These are phyloP conservation scores for Theileria equi DNA, from an alignment of 169 alveolate genomes.

Conservation along the genomic window DNA sequence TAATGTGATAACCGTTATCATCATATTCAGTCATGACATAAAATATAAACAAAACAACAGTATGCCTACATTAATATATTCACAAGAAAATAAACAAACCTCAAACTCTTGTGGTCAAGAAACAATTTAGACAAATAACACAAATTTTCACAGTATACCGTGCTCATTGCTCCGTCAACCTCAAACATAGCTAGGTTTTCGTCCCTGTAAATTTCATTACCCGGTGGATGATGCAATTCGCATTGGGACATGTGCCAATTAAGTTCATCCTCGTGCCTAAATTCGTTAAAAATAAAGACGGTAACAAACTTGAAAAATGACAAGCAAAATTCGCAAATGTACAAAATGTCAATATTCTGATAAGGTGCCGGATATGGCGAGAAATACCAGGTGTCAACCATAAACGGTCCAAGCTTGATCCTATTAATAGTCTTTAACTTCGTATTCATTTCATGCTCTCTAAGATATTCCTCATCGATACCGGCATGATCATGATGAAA, in stretches of 20 bases:
- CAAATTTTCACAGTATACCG: conserved; percentile 94
- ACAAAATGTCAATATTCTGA: conserved; percentile 88
- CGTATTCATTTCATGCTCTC: conserved; percentile 93
- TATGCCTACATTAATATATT: conserved; percentile 53
- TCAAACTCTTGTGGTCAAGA: conserved; percentile 94
- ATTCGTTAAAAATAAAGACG: too few species aligned
- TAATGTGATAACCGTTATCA: conserved; percentile 84
- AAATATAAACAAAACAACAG: conserved; percentile 85
- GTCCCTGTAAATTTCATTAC: conserved; percentile 94
- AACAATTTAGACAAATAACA: conserved; percentile 93
- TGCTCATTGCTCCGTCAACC: conserved; percentile 92
- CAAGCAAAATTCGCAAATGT: conserved; percentile 95
- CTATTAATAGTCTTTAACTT: conserved; percentile 89
- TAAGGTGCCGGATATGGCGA: conserved; percentile 96
- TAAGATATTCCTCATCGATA: conserved; percentile 87
- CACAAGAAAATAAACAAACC: conserved; percentile 56
- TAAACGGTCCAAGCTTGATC: conserved; percentile 88
- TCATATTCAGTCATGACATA: conserved; percentile 91
- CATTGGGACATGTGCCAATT: conserved; percentile 85
- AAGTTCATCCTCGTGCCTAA: conserved; percentile 79
- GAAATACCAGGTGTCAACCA: conserved; percentile 96
- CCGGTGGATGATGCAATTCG: conserved; percentile 93
- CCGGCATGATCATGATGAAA: conserved; percentile 85
- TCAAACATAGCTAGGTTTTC: conserved; percentile 91
- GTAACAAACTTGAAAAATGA: conserved; percentile 76